phyloP scores from a whole-genome alignment of 2,329 filamentous ascomycete genomes.

The Bipolaris bicolor region DNA sequence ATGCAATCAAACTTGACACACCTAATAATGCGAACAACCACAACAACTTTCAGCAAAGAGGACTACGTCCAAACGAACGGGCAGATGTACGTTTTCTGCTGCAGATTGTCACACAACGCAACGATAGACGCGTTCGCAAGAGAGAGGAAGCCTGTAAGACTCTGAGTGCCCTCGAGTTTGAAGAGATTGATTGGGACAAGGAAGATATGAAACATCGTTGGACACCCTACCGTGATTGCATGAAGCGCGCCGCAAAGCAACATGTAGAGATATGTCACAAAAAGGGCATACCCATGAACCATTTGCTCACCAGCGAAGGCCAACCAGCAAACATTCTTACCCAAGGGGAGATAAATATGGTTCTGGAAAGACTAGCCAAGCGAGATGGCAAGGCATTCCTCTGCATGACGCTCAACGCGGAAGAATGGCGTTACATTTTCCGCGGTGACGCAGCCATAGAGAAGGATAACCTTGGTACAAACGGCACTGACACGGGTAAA shows the following conservation, averaged over 20 bases:
- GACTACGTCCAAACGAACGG: slow-evolving; percentile 13
- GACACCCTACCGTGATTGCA: slow-evolving; percentile 8
- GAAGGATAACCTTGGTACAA: background rate
- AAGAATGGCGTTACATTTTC: slow-evolving; percentile 9
- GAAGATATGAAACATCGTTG: background rate
- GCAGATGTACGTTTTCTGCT: slow-evolving; percentile 15
- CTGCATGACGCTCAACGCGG: background rate
- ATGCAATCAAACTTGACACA: slow-evolving; percentile 16
- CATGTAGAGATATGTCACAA: background rate
- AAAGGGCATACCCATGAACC: background rate
- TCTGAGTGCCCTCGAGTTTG: background rate
- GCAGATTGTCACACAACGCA: slow-evolving; percentile 1
- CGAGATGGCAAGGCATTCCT: background rate
- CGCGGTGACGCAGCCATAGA: background rate
- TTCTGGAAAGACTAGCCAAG: background rate
- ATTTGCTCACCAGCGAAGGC: background rate
- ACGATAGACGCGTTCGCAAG: background rate
- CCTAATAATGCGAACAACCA: background rate
- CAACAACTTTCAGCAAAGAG: background rate
- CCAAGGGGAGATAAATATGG: background rate
- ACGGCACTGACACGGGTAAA: background rate
- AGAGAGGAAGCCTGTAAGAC: background rate
- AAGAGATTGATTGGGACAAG: background rate
- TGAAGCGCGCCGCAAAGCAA: background rate
- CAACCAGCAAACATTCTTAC: background rate